Evolutionary conservation across 2,329 filamentous ascomycete species (phyloP), one percentile per base, ranked within the genome.

Genomic region (Botrytis pseudocinerea): DNA sequence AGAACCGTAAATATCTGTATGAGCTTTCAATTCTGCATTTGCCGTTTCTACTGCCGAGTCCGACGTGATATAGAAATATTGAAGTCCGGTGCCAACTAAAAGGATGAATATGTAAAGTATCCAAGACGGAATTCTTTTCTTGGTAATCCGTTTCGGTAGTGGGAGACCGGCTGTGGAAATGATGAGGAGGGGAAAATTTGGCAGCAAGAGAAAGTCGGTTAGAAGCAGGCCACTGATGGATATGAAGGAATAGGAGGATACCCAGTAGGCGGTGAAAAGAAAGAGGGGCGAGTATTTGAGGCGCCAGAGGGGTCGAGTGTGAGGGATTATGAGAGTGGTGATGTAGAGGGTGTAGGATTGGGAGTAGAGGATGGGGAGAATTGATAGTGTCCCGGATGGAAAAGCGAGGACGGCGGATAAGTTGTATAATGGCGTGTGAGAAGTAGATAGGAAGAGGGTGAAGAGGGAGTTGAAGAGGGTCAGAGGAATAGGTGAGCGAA

Each of bases 301-400:
- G n/a, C 76, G 71, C 76, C 76, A 77, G 57, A 66, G 61, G 20
- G 64, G 69, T 9, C 76, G 71, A 5, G 76, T 78, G 60, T 76
- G 77, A 1, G 77, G 85, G 16, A 85, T 80, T 70, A 84, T 84
- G 72, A 85, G 77, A 84, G 85, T 85, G 7, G 83, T 80, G 78
- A 85, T 84, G 76, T 85, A 86, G 14, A 85, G 81, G 0, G 85
- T 86, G 77, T 84, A 85, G 75, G 82, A 83, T 74, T 86, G 84
- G 70, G 82, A 80, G 76, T 83, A 86, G 25, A 86, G 80, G n/a
- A 83, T 80, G 9, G 81, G 83, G 44, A 85, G 76, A 16, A 82
- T 82, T 83, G 84, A 85, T n/a, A 86, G 77, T 0, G 82, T 85
- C n/a, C 81, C 79, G 4, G 83, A 82, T 1, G 85, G 84, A 75